Evolutionary conservation across 345 rosid genomes (phyloP).

Genomic region (Aquilaria sinensis): DNA sequence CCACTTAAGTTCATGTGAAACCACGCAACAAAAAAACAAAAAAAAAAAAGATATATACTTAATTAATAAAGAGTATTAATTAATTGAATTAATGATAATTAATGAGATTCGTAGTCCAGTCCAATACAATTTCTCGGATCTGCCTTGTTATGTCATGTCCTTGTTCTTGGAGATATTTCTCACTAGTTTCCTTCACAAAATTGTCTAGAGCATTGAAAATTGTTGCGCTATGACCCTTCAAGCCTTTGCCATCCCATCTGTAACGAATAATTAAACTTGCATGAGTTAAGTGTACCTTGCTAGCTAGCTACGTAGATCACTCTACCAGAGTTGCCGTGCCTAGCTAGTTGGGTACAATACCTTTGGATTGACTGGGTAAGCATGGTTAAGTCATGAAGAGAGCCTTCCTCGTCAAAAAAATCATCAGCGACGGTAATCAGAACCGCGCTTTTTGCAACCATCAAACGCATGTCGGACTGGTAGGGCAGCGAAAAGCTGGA

Average conservation of each 20-base stretch:
- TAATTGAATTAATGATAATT: not conserved
- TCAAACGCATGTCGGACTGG: conserved; percentile 19
- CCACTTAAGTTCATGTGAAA: conserved; percentile 34
- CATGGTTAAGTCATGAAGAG: conserved; percentile 32
- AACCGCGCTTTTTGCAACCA: conserved; percentile 38
- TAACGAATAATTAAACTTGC: not conserved
- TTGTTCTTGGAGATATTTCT: conserved; percentile 14
- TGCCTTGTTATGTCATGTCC: conserved; percentile 29
- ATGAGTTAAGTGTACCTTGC: not conserved
- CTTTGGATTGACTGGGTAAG: conserved; percentile 45
- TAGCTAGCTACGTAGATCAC: too few relatives aligned
- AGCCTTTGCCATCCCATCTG: conserved; percentile 53
- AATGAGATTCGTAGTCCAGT: too few relatives aligned
- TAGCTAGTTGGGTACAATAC: conserved; percentile 16
- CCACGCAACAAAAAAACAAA: not conserved
- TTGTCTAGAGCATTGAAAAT: conserved; percentile 50
- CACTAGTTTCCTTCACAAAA: conserved; percentile 29
- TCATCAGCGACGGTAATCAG: conserved; percentile 64
- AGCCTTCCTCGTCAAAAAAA: conserved; percentile 52
- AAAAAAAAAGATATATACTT: too few relatives aligned
- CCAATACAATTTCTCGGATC: conserved; percentile 35
- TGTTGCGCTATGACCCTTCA: conserved; percentile 34
- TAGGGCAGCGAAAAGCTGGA: conserved; percentile 30
- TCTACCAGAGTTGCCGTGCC: too few relatives aligned
- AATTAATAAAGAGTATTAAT: not conserved